Percentiles rank a stretch among this genome's conserved stretches.
phyloP scores from a whole-genome alignment of 2,329 filamentous ascomycete genomes.

The Tolypocladium ovalisporum region DNA sequence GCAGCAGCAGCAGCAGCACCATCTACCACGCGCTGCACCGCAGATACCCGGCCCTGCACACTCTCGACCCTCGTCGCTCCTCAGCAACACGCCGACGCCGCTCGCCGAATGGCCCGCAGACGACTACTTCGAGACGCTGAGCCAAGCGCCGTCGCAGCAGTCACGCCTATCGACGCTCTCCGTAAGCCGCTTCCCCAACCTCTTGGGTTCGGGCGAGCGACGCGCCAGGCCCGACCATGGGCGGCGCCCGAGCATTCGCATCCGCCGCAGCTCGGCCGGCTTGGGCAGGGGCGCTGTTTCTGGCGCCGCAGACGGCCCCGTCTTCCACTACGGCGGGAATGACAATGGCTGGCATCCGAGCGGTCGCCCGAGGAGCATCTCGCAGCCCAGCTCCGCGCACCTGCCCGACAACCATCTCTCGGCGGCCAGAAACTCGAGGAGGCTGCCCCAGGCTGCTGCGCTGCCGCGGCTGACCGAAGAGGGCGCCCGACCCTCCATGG shows the following conservation, averaged over 20 bases:
- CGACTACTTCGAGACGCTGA: constrained; percentile 1
- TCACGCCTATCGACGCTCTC: constrained; percentile 3
- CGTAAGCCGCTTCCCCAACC: constrained; percentile 1
- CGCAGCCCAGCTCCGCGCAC: constrained; percentile 19
- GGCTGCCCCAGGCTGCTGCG: constrained; percentile 19
- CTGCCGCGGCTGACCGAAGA: constrained; percentile 29
- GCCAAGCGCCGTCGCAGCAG: neutral
- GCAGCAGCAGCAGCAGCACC: neutral
- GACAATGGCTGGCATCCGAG: neutral
- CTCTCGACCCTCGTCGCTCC: neutral
- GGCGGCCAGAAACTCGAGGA: constrained; percentile 16
- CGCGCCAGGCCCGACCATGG: constrained; percentile 1
- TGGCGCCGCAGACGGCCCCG: neutral
- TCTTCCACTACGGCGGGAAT: neutral
- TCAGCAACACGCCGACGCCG: neutral
- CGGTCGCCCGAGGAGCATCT: constrained; percentile 21
- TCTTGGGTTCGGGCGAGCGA: neutral
- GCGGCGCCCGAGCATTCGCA: constrained; percentile 12
- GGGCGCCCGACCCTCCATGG: constrained; percentile 21
- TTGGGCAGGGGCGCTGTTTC: neutral
- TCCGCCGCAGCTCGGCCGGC: constrained; percentile 7
- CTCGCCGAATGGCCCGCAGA: neutral
- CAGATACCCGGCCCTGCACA: neutral
- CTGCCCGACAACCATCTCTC: constrained; percentile 8
- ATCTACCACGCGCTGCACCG: neutral